Conservation (phyloP, 2,329 filamentous ascomycete species). For the Pochonia chlamydosporia region DNA sequence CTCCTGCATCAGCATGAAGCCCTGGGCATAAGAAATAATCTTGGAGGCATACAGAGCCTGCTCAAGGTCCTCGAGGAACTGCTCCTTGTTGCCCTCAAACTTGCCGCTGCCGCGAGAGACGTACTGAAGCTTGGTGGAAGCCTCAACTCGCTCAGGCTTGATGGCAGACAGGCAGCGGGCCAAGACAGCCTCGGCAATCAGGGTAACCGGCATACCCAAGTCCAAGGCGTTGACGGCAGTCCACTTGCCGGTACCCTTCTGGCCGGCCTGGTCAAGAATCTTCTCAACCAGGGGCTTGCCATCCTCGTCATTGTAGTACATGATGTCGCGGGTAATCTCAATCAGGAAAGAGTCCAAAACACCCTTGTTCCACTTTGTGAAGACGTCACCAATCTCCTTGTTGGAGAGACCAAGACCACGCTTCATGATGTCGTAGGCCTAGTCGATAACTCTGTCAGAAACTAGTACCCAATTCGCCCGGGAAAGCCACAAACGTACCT, state of each 20-base stretch:
- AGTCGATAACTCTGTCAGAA: background rate
- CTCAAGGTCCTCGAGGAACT: constrained; percentile 95
- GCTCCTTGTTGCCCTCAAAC: constrained; percentile 85
- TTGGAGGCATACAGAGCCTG: constrained; percentile 98
- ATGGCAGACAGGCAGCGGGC: constrained; percentile 88
- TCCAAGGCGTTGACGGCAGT: constrained; percentile 98
- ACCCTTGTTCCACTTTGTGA: constrained; percentile 96
- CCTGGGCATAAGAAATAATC: constrained; percentile 99
- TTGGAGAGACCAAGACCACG: constrained; percentile 81
- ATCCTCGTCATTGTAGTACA: constrained; percentile 97
- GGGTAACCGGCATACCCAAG: constrained; percentile 95
- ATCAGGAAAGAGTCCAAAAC: constrained; percentile 99
- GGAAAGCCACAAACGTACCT: constrained; percentile 54
- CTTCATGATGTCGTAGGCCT: constrained; percentile 99
- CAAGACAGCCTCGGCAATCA: constrained; percentile 96
- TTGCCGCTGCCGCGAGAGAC: constrained; percentile 62
- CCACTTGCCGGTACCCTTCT: constrained; percentile 99
- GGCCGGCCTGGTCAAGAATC: constrained; percentile 96
- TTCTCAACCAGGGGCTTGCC: constrained; percentile 90
- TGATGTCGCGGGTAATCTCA: constrained; percentile 97
- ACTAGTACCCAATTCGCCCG: background rate
- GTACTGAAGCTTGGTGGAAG: constrained; percentile 68
- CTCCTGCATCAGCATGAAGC: constrained; percentile 99
- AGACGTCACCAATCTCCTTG: constrained; percentile 95
- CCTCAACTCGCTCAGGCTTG: constrained; percentile 86